Evolutionary conservation across 352 stramenopile species (phyloP).

Genomic region (Globisporangium nunn): DNA sequence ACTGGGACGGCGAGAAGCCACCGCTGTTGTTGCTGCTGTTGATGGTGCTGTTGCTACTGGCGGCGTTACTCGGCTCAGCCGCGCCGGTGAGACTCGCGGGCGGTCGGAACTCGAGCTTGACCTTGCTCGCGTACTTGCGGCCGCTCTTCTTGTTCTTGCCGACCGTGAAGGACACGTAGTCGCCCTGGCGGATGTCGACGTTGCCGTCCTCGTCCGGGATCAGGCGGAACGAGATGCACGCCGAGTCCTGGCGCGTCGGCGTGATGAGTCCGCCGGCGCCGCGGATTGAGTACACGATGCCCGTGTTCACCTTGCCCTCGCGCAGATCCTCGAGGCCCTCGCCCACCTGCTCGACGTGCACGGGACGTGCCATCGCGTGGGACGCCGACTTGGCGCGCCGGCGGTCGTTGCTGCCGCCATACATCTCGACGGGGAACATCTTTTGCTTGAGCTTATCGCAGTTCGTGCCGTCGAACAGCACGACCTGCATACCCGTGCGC

Average conservation of each 20-base stretch:
- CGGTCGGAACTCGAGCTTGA: constrained; percentile 84
- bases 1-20: constrained; percentile 44
- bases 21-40: constrained; percentile 43
- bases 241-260: constrained; percentile 73
- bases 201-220: constrained; percentile 84
- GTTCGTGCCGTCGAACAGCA: constrained; percentile 87
- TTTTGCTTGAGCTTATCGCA: constrained; percentile 86
- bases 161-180: constrained; percentile 86
- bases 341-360: constrained; percentile 78
- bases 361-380: constrained; percentile 46
- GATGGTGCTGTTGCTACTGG: constrained; percentile 6
- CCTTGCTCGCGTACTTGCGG: constrained; percentile 84
- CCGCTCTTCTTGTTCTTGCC: constrained; percentile 89
- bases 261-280: constrained; percentile 79
- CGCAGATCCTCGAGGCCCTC: constrained; percentile 80
- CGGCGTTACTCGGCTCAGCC: constrained; percentile 12
- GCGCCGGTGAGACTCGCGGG: constrained; percentile 41
- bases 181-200: constrained; percentile 76
- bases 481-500: constrained; percentile 82
- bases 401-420: constrained; percentile 30
- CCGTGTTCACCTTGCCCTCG: constrained; percentile 84
- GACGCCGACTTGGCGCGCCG: constrained; percentile 77
- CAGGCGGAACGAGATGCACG: constrained; percentile 84
- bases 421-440: constrained; percentile 81
- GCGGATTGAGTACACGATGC: constrained; percentile 83